These are phyloP conservation scores for Trypanosoma platydactyli DNA, from an alignment of 208 protist genomes.

Conservation along the genomic window DNA sequence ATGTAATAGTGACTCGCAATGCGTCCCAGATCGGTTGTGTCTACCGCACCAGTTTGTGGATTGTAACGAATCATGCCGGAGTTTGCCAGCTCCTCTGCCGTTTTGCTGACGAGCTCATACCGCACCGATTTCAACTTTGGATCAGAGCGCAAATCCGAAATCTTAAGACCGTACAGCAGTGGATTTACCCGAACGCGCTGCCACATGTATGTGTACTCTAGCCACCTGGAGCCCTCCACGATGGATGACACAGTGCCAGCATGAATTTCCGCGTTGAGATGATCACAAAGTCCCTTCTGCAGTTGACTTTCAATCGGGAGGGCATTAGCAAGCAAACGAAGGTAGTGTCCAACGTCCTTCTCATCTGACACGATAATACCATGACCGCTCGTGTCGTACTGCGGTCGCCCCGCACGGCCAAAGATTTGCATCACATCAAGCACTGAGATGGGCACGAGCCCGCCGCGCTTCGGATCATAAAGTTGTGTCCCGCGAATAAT, in stretches of 20 bases:
- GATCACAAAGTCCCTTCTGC: constrained; percentile 93
- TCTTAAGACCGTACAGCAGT: constrained; percentile 94
- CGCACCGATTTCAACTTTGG: constrained; percentile 85
- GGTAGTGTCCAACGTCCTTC: constrained; percentile 96
- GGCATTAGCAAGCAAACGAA: constrained; percentile 92
- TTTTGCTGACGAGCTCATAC: constrained; percentile 95
- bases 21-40: constrained; percentile 95
- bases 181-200: constrained; percentile 97
- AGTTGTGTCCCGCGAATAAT: constrained; percentile 98
- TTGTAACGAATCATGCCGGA: constrained; percentile 97
- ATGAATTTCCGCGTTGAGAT: constrained; percentile 98
- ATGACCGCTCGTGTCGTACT: constrained; percentile 98
- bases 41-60: constrained; percentile 93
- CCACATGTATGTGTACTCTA: constrained; percentile 98
- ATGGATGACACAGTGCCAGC: constrained; percentile 97
- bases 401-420: constrained; percentile 98
- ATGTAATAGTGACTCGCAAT: constrained; percentile 99
- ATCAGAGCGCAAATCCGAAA: constrained; percentile 92
- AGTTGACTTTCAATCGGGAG: constrained; percentile 98
- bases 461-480: constrained; percentile 94
- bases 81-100: constrained; percentile 94
- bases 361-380: constrained; percentile 98
- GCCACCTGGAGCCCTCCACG: constrained; percentile 94
- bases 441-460: constrained; percentile 96
- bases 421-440: constrained; percentile 99